phyloP scores from a whole-genome alignment of 139 green algal genomes.

The Tetradesmus obliquus region DNA sequence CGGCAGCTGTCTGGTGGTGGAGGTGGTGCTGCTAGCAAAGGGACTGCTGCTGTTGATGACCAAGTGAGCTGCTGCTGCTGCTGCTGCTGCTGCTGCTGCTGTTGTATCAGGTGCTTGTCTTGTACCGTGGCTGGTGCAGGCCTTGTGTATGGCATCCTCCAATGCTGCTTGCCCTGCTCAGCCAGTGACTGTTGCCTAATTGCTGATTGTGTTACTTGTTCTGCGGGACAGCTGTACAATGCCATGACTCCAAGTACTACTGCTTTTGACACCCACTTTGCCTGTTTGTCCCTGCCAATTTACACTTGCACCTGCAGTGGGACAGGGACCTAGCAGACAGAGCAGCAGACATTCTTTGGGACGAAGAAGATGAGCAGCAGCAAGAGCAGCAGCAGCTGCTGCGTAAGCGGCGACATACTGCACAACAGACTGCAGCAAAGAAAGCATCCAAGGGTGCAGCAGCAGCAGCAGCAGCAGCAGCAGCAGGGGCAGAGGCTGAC shows the following conservation, averaged over 20 bases:
- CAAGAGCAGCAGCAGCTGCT: conserved; percentile 33
- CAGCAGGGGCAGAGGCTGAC: background rate
- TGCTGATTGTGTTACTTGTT: too few relatives aligned
- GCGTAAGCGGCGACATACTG: background rate
- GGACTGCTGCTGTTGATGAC: background rate
- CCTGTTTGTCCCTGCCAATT: background rate
- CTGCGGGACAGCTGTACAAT: too few relatives aligned
- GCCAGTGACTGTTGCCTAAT: too few relatives aligned
- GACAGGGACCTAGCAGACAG: conserved; percentile 34
- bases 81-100: background rate
- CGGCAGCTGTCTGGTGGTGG: background rate
- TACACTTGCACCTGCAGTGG: background rate
- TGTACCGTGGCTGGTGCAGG: too few relatives aligned
- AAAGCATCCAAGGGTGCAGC: background rate
- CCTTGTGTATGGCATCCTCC: too few relatives aligned
- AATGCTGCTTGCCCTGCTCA: background rate
- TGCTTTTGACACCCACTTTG: background rate
- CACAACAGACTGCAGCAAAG: background rate
- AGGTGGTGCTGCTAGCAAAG: background rate
- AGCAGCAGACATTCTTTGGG: conserved; percentile 17
- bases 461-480: background rate
- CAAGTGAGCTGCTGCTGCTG: background rate
- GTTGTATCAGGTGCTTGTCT: background rate
- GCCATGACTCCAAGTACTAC: too few relatives aligned
- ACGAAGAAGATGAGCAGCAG: conserved; percentile 18